These are phyloP conservation scores for Beta vulgaris DNA, from an alignment of 148 eudicot species.

Conservation along the genomic window DNA sequence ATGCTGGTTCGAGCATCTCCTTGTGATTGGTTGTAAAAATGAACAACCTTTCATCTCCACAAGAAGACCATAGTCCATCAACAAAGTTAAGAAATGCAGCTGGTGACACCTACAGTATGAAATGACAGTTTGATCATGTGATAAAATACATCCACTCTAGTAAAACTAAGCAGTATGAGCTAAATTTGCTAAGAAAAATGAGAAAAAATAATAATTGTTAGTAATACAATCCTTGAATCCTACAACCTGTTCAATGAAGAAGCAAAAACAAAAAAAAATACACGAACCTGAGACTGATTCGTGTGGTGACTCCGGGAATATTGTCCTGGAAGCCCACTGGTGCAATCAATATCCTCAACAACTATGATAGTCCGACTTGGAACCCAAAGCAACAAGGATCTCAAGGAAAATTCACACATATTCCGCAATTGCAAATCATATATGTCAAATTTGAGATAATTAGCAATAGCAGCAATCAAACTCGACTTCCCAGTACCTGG, in stretches of 20 bases:
- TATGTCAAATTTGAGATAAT: slow-evolving; percentile 19
- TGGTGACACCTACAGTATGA: background rate
- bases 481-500: slow-evolving; percentile 20
- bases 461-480: slow-evolving; percentile 18
- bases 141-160: too few species aligned
- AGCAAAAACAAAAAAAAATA: too few species aligned
- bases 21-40: background rate
- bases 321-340: background rate
- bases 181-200: too few species aligned
- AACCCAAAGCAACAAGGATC: background rate
- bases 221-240: too few species aligned
- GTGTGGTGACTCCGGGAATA: too few species aligned
- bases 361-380: background rate
- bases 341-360: background rate
- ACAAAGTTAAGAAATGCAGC: background rate
- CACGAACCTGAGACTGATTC: too few species aligned
- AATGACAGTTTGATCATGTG: too few species aligned
- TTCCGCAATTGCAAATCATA: slow-evolving; percentile 2
- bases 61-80: background rate
- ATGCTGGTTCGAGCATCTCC: background rate
- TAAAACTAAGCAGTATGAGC: too few species aligned
- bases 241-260: too few species aligned
- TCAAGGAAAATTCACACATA: background rate
- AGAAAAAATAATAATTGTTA: too few species aligned
- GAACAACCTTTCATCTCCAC: background rate